Conservation (phyloP, 192 early-diverging fungal species). For the Rhizoclosmatium globosum region DNA sequence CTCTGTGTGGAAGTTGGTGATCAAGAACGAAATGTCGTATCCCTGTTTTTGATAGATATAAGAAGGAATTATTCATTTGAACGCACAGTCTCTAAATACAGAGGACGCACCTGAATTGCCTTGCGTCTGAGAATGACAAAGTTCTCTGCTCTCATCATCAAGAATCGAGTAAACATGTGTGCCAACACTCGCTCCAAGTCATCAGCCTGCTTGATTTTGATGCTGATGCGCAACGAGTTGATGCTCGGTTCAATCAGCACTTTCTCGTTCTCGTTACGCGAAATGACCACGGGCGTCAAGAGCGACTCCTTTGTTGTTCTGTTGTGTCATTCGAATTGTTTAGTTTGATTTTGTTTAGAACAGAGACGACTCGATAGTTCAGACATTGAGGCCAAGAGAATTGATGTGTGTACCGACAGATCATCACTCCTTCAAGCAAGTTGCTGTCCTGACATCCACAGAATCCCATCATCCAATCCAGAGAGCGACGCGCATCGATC, state of each 20-base stretch:
- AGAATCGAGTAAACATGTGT: slow-evolving; percentile 97
- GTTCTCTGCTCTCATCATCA: slow-evolving; percentile 96
- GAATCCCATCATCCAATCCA: too few relatives aligned
- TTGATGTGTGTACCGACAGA: background rate
- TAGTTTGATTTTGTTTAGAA: too few relatives aligned
- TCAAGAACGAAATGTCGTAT: slow-evolving; percentile 96
- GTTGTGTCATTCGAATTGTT: background rate
- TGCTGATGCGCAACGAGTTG: slow-evolving; percentile 93
- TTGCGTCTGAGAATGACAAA: slow-evolving; percentile 93
- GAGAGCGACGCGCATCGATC: too few relatives aligned
- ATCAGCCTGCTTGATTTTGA: slow-evolving; percentile 97
- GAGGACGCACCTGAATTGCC: slow-evolving; percentile 84
- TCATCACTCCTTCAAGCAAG: background rate
- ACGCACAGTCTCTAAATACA: too few relatives aligned
- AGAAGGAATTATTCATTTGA: too few relatives aligned
- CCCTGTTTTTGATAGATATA: slow-evolving; percentile 70
- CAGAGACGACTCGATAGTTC: too few relatives aligned
- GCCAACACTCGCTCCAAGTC: slow-evolving; percentile 94
- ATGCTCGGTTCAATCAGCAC: slow-evolving; percentile 93
- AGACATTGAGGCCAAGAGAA: background rate
- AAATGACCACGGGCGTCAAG: slow-evolving; percentile 85
- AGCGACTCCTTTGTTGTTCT: slow-evolving; percentile 82
- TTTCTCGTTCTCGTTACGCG: slow-evolving; percentile 90
- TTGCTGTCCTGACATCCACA: too few relatives aligned
- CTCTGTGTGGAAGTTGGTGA: slow-evolving; percentile 98